Evolutionary conservation across 371 early-diverging fungal genomes (phyloP).

Genomic region (Paramicrosporidium saccamoebae): DNA sequence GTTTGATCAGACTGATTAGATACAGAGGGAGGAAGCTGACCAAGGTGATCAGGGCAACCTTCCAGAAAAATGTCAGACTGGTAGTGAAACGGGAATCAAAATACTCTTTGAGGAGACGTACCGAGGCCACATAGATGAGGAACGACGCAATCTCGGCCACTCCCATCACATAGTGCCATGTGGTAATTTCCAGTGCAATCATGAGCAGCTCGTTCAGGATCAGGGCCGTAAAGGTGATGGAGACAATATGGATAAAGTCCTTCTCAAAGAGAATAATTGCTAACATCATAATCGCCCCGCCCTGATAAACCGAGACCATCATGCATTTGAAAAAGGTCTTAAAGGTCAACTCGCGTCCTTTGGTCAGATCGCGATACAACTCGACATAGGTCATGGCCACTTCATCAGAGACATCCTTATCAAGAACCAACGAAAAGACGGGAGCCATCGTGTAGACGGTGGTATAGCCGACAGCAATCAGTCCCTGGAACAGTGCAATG

Average conservation of each 20-base stretch:
- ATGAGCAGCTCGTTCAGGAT: conserved; percentile 94
- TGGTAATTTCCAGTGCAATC: conserved; percentile 76
- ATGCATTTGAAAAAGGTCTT: conserved; percentile 84
- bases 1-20: conserved; percentile 23
- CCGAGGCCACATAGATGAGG: conserved; percentile 44
- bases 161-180: conserved; percentile 67
- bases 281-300: conserved; percentile 79
- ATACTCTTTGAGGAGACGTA: conserved; percentile 51
- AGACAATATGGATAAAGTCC: conserved; percentile 79
- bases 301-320: conserved; percentile 87
- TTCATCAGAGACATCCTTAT: conserved; percentile 64
- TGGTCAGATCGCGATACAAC: conserved; percentile 80
- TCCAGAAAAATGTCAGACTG: conserved; percentile 50
- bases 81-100: conserved; percentile 65
- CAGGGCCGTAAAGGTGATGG: conserved; percentile 82
- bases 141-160: conserved; percentile 43
- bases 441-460: conserved; percentile 92
- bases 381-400: conserved; percentile 83
- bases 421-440: conserved; percentile 74
- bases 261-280: conserved; percentile 73
- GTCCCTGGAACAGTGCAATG: conserved; percentile 69
- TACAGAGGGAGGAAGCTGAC: conserved; percentile 52
- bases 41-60: conserved; percentile 52
- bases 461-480: conserved; percentile 41
- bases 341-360: conserved; percentile 59